Evolutionary conservation across 23 red algal species (phyloP).

Genomic region (Agarophyton chilense): DNA sequence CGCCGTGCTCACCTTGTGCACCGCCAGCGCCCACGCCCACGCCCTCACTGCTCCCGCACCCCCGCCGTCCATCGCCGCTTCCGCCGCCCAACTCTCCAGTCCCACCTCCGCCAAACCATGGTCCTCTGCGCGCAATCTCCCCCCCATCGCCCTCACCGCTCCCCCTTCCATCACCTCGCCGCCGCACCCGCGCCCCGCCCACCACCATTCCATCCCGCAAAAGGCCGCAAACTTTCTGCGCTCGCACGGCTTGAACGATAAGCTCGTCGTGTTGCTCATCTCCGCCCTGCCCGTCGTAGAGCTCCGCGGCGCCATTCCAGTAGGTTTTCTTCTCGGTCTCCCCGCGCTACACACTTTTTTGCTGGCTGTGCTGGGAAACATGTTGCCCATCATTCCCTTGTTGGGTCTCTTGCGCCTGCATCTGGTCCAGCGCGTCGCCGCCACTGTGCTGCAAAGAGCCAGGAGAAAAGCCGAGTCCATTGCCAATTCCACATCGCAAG

Average conservation of each 20-base stretch:
- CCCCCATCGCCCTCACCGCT: background rate
- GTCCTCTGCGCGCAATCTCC: background rate
- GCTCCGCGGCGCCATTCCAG: conserved; percentile 89
- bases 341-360: conserved; percentile 59
- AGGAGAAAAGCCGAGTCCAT: conserved; percentile 60
- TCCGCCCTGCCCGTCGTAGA: conserved; percentile 92
- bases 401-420: conserved; percentile 48
- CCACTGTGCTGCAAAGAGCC: conserved; percentile 59
- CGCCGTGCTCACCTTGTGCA: background rate
- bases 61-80: background rate
- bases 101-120: background rate
- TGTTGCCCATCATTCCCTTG: conserved; percentile 76
- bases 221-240: conserved; percentile 15
- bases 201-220: background rate
- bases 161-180: background rate
- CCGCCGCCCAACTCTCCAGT: background rate
- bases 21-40: background rate
- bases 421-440: conserved; percentile 51
- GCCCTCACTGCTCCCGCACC: background rate
- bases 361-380: conserved; percentile 83
- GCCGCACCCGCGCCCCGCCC: no score
- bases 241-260: conserved; percentile 7
- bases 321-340: conserved; percentile 83
- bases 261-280: conserved; percentile 30
- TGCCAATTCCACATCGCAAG: conserved; percentile 16